Evolutionary conservation across 2,329 filamentous ascomycete species (phyloP).

Genomic region (Penicillium sp.): DNA sequence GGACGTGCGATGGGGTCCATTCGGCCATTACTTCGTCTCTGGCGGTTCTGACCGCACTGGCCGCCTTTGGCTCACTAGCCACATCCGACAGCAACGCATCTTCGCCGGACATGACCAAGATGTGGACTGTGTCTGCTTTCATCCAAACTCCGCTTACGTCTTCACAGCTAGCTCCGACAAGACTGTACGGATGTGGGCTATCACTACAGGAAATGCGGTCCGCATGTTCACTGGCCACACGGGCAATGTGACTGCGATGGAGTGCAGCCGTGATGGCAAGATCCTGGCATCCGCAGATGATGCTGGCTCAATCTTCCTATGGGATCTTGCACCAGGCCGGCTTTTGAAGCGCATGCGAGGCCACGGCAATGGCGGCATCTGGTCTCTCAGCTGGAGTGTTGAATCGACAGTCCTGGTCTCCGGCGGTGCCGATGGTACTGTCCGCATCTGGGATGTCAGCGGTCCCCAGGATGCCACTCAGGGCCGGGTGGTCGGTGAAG

Average conservation of each 20-base stretch:
- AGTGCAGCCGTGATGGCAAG: constrained; percentile 85
- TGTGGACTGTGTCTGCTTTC: constrained; percentile 90
- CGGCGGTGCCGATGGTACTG: constrained; percentile 87
- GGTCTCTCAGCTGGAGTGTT: constrained; percentile 89
- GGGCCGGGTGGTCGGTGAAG: constrained; percentile 57
- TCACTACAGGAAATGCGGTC: constrained; percentile 83
- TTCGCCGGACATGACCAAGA: constrained; percentile 91
- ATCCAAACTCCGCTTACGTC: constrained; percentile 89
- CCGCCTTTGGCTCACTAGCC: constrained; percentile 88
- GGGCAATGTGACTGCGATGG: constrained; percentile 80
- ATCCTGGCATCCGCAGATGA: constrained; percentile 89
- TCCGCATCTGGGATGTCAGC: constrained; percentile 90
- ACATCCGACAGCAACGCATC: constrained; percentile 83
- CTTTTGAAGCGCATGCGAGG: constrained; percentile 91
- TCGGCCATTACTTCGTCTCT: constrained; percentile 92
- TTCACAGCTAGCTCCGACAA: constrained; percentile 94
- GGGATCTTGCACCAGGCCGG: constrained; percentile 86
- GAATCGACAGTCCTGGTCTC: constrained; percentile 90
- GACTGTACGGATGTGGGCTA: constrained; percentile 95
- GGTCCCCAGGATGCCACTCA: constrained; percentile 64
- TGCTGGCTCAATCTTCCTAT: constrained; percentile 87
- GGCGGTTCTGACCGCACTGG: constrained; percentile 88
- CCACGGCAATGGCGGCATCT: constrained; percentile 90
- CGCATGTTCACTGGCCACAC: constrained; percentile 91
- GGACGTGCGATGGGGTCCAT: constrained; percentile 86